A percentile compares a stretch with the other conserved stretches of the same genome.
These are phyloP conservation scores for Roridomyces roridus DNA, from an alignment of 768 basidiomycete species.

Conservation along the genomic window DNA sequence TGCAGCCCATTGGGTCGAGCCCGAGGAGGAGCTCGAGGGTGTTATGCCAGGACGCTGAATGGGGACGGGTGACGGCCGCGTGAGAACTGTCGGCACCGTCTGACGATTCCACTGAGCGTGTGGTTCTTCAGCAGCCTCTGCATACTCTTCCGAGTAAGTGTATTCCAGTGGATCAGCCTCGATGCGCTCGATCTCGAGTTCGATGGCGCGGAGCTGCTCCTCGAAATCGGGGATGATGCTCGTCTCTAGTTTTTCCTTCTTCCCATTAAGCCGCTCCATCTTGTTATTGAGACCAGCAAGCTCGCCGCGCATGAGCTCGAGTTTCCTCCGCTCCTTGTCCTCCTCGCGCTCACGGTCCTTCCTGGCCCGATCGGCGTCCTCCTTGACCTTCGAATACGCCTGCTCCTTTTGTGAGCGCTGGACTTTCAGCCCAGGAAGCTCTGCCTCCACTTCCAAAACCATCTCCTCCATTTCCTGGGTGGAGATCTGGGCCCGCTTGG, in stretches of 20 bases:
- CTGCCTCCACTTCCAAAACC: constrained; percentile 52
- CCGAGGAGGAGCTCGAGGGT: neutral
- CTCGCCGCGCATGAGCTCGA: constrained; percentile 65
- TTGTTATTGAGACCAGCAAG: constrained; percentile 59
- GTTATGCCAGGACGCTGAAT: constrained; percentile 17
- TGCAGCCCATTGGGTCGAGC: constrained; percentile 10
- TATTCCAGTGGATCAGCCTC: constrained; percentile 31
- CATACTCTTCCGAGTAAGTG: constrained; percentile 32
- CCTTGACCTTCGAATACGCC: constrained; percentile 49
- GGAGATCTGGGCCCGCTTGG: constrained; percentile 74
- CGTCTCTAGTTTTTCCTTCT: constrained; percentile 70
- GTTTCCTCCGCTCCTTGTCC: constrained; percentile 55
- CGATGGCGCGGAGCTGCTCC: constrained; percentile 63
- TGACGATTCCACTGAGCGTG: constrained; percentile 12
- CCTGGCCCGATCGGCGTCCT: constrained; percentile 51
- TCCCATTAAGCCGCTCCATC: constrained; percentile 69
- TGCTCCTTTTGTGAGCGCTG: constrained; percentile 48
- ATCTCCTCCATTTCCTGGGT: constrained; percentile 52
- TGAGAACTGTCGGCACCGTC: neutral
- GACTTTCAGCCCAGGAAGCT: constrained; percentile 47
- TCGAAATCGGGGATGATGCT: constrained; percentile 70
- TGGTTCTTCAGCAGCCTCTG: constrained; percentile 20
- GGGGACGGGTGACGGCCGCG: constrained; percentile 17
- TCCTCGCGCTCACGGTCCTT: constrained; percentile 54
- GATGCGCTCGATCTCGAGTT: constrained; percentile 61